Evolutionary conservation across 495 filamentous ascomycete species (phyloP).

Genomic region (Recurvomyces mirabilis): DNA sequence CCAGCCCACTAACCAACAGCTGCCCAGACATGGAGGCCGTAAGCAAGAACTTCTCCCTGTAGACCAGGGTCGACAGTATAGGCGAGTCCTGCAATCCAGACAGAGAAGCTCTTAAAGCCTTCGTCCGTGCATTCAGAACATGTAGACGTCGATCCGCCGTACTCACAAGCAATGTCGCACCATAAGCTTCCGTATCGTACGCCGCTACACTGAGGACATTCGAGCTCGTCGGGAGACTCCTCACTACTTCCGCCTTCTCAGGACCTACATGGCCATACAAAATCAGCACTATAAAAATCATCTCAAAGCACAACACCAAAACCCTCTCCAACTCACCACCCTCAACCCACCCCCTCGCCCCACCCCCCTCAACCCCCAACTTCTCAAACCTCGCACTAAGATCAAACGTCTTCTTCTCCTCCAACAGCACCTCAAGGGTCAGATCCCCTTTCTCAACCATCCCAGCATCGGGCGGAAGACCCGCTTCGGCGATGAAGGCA

Average conservation of each 20-base stretch:
- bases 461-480: slow-evolving; percentile 39
- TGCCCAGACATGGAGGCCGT: slow-evolving; percentile 56
- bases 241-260: slow-evolving; percentile 33
- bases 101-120: slow-evolving; percentile 24
- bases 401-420: slow-evolving; percentile 56
- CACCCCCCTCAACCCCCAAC: slow-evolving; percentile 37
- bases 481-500: slow-evolving; percentile 52
- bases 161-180: slow-evolving; percentile 30
- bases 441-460: slow-evolving; percentile 33
- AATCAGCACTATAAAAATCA: too few relatives aligned
- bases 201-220: slow-evolving; percentile 47
- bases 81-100: slow-evolving; percentile 47
- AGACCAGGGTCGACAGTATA: slow-evolving; percentile 40
- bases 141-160: slow-evolving; percentile 45
- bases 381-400: slow-evolving; percentile 46
- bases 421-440: slow-evolving; percentile 52
- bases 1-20: slow-evolving; percentile 35
- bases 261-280: slow-evolving; percentile 28
- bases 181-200: neutral
- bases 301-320: too few relatives aligned
- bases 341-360: slow-evolving; percentile 40
- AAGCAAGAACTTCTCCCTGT: slow-evolving; percentile 32
- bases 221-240: slow-evolving; percentile 37
- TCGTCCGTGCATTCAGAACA: slow-evolving; percentile 31
- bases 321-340: too few relatives aligned